Conservation (phyloP, 2,329 filamentous ascomycete species). For the Stemphylium lycopersici region DNA sequence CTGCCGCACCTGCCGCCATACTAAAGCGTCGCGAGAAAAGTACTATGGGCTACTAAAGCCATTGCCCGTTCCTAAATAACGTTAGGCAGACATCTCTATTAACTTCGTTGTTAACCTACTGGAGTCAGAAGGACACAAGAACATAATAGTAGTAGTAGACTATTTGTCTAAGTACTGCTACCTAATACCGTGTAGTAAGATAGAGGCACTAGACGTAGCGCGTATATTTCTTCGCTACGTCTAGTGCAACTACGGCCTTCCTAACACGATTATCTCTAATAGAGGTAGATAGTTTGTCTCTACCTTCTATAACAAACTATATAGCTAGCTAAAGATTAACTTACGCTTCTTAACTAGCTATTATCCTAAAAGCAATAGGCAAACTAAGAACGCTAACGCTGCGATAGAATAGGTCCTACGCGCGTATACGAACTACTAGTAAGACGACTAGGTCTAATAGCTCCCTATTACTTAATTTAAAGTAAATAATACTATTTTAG, state of each 20-base stretch:
- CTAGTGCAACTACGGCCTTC: neutral
- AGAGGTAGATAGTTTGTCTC: neutral
- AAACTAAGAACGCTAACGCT: too few relatives aligned
- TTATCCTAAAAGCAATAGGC: neutral
- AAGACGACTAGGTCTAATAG: too few relatives aligned
- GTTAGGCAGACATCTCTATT: neutral
- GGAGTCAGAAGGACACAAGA: neutral
- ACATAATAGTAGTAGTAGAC: neutral
- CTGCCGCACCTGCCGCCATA: neutral
- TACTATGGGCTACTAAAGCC: neutral
- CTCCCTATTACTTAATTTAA: too few relatives aligned
- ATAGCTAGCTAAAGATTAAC: neutral
- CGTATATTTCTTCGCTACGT: neutral
- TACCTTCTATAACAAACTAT: too few relatives aligned
- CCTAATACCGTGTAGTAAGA: neutral
- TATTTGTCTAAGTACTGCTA: neutral
- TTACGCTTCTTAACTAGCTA: neutral
- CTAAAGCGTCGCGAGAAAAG: neutral
- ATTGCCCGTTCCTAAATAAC: neutral
- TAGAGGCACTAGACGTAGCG: neutral
- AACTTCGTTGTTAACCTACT: neutral
- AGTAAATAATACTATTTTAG: too few relatives aligned
- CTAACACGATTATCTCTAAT: neutral
- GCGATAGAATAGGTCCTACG: too few relatives aligned
- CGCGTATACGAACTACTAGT: too few relatives aligned